Conservation (phyloP, 2,329 filamentous ascomycete species). For the Periconia sp. region DNA sequence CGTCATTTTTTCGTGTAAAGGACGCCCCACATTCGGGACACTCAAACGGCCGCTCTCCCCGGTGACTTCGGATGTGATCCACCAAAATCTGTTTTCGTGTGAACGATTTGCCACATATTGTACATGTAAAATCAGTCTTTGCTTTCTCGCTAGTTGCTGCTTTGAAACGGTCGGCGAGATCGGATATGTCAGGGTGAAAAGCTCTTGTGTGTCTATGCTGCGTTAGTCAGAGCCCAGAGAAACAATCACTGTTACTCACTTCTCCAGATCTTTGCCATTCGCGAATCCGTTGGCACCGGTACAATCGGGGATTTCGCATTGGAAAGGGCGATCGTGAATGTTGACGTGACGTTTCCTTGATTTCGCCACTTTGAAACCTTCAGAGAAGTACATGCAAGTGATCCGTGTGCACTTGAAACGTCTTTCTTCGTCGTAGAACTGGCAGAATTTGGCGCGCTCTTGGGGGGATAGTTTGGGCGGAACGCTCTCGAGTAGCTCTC, state of each 20-base stretch:
- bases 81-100: slow-evolving; percentile 41
- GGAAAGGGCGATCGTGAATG: slow-evolving; percentile 46
- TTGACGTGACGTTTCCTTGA: slow-evolving; percentile 40
- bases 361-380: slow-evolving; percentile 41
- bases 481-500: slow-evolving; percentile 32
- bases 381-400: slow-evolving; percentile 47
- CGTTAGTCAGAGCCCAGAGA: background rate
- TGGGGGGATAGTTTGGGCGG: slow-evolving; percentile 7
- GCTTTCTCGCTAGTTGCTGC: slow-evolving; percentile 10
- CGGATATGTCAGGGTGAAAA: slow-evolving; percentile 29
- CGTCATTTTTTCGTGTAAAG: slow-evolving; percentile 27
- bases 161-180: slow-evolving; percentile 24
- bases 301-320: slow-evolving; percentile 42
- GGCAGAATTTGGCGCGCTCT: slow-evolving; percentile 11
- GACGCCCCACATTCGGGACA: slow-evolving; percentile 31
- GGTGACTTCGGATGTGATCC: slow-evolving; percentile 43
- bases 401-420: slow-evolving; percentile 48
- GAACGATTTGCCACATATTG: slow-evolving; percentile 42
- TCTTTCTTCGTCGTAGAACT: slow-evolving; percentile 42
- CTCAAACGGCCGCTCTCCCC: slow-evolving; percentile 22
- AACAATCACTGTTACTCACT: slow-evolving; percentile 8
- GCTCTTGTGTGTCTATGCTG: slow-evolving; percentile 16
- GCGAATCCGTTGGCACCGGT: slow-evolving; percentile 43
- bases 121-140: slow-evolving; percentile 33
- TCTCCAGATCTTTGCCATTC: slow-evolving; percentile 42